phyloP scores from a whole-genome alignment of 768 basidiomycete species.

The Strobilomyces confusus region DNA sequence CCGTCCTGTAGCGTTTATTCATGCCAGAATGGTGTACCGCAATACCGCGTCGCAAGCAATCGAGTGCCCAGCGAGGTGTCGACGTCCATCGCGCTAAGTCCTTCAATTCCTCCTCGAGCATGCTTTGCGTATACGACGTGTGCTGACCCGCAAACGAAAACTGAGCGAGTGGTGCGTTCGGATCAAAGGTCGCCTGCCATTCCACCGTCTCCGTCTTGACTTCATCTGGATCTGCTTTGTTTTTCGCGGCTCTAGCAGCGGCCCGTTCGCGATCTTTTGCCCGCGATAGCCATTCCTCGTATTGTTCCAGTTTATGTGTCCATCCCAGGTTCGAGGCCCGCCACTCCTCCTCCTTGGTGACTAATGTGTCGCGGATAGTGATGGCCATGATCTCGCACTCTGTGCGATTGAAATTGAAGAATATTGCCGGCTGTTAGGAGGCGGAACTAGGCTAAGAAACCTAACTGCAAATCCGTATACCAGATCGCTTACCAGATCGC shows the following conservation, averaged over 20 bases:
- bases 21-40: conserved; percentile 71
- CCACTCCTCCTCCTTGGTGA: conserved; percentile 48
- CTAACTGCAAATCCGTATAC: too few relatives aligned
- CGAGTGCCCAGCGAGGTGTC: conserved; percentile 41
- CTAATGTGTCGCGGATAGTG: conserved; percentile 34
- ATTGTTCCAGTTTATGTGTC: conserved; percentile 47
- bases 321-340: conserved; percentile 42
- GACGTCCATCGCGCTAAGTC: conserved; percentile 35
- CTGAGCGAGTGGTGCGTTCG: conserved; percentile 49
- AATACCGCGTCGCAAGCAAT: conserved; percentile 54
- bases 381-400: conserved; percentile 55
- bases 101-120: conserved; percentile 47
- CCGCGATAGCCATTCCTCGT: conserved; percentile 45
- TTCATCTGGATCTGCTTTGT: conserved; percentile 32
- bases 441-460: too few relatives aligned
- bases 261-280: conserved; percentile 47
- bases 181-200: conserved; percentile 58
- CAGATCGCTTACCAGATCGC: conserved; percentile 55
- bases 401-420: conserved; percentile 63
- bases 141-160: conserved; percentile 55
- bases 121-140: conserved; percentile 40
- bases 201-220: conserved; percentile 18
- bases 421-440: conserved; percentile 50
- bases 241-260: conserved; percentile 39
- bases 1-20: conserved; percentile 54